phyloP scores from a whole-genome alignment of 2,329 filamentous ascomycete species.

The Aspergillus aculeatus region DNA sequence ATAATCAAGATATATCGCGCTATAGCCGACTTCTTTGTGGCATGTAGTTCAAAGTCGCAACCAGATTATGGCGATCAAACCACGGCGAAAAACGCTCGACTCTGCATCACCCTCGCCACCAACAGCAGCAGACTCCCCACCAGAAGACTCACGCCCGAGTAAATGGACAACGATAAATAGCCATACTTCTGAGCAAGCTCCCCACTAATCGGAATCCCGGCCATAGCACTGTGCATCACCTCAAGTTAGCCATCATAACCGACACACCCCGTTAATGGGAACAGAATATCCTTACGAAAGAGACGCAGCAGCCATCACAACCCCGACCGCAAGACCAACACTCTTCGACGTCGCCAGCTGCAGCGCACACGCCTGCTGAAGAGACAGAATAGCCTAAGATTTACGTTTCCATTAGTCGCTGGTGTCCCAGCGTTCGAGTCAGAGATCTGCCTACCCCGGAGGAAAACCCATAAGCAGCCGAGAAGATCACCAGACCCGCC shows the following conservation, averaged over 20 bases:
- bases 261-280: background rate
- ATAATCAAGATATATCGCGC: background rate
- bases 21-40: background rate
- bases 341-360: conserved; percentile 41
- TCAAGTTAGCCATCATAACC: no score
- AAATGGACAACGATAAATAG: conserved; percentile 45
- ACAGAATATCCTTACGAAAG: conserved; percentile 39
- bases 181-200: conserved; percentile 39
- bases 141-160: conserved; percentile 34
- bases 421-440: no score
- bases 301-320: conserved; percentile 43
- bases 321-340: conserved; percentile 46
- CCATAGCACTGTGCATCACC: conserved; percentile 34
- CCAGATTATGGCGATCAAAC: conserved; percentile 1
- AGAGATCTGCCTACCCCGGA: conserved; percentile 40
- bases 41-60: no score
- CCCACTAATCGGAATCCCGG: conserved; percentile 46
- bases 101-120: conserved; percentile 23
- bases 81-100: conserved; percentile 12
- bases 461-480: conserved; percentile 46
- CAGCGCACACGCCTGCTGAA: conserved; percentile 49
- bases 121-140: conserved; percentile 29
- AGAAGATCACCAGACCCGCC: conserved; percentile 33
- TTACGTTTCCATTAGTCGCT: background rate
- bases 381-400: conserved; percentile 45